Evolutionary conservation across 2,329 filamentous ascomycete species (phyloP), one percentile per base, ranked within the genome.

Genomic region (Fusarium anguioides): DNA sequence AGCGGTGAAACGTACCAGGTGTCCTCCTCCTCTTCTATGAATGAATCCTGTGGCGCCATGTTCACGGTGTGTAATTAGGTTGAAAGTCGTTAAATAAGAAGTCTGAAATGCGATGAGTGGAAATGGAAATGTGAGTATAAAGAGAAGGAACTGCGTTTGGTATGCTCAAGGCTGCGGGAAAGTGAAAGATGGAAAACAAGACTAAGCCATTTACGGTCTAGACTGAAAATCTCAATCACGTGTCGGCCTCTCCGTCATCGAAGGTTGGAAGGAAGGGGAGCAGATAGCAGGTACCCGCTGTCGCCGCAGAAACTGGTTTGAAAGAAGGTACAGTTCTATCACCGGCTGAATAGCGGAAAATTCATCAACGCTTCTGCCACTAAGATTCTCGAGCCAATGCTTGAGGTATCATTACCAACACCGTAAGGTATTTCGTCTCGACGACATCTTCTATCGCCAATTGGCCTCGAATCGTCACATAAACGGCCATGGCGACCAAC

Each of bases 1-100:
- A 24, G 47, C 36, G 26, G 53, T 44, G 26, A 29, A 48, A 74
- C 84, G 72, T 83, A 91, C 89, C 88, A 91, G 68, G 84, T 86
- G 73, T 91, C 88, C 73, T 91, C 89, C 75, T 91, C 89, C 74
- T 91, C 89, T 70, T 91, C 89, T 77, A 91, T 86, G 77, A 90
- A 91, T 70, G 84, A 86, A 76, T 91, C 89, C 81, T 91, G 87
- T 56, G 88, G 88, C 55, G 88, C 87, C 88, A 91, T 91, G 64
- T 68, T 81, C 76, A 68, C 37, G 60, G 52, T 70, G 31, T 68
- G 62, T 64, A 63, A 69, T 70, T 70, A 64, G 58, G 59, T 51
- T 46, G 55, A 60, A 59, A 42, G 55, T 48, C 60, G 67, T 64
- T 68, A 58, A 64, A 56, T 59, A 56, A 29, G 49, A 64, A 53